Conservation (phyloP, 768 basidiomycete species). For the Hortiboletus flavorubellus region DNA sequence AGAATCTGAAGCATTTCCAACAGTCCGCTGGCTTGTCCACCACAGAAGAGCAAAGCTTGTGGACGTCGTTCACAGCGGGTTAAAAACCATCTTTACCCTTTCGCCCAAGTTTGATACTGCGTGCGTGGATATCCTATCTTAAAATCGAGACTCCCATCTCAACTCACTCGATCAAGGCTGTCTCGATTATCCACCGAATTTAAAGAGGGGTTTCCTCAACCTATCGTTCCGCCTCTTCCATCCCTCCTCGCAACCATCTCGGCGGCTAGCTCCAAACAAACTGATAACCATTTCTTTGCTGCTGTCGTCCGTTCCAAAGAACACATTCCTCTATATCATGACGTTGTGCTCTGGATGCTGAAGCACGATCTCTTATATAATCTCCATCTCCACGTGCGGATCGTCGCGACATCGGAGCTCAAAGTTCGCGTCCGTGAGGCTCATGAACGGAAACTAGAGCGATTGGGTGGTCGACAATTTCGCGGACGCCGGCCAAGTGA, state of each 20-base stretch:
- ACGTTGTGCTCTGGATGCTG: slow-evolving; percentile 89
- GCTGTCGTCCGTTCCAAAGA: slow-evolving; percentile 71
- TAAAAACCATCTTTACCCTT: slow-evolving; percentile 81
- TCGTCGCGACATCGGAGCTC: slow-evolving; percentile 73
- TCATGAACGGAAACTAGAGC: slow-evolving; percentile 38
- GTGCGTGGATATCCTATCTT: slow-evolving; percentile 39
- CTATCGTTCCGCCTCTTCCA: slow-evolving; percentile 66
- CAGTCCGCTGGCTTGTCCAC: slow-evolving; percentile 90
- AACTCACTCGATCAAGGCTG: slow-evolving; percentile 1
- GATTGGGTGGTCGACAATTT: slow-evolving; percentile 8
- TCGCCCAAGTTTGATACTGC: slow-evolving; percentile 59
- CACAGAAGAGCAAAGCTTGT: slow-evolving; percentile 88
- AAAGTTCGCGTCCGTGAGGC: slow-evolving; percentile 63
- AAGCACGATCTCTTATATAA: slow-evolving; percentile 82
- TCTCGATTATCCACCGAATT: slow-evolving; percentile 58
- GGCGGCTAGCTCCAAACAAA: slow-evolving; percentile 57
- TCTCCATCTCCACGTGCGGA: slow-evolving; percentile 79
- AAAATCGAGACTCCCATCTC: neutral
- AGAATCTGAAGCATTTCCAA: slow-evolving; percentile 78
- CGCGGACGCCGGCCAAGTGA: slow-evolving; percentile 23
- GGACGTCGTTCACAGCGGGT: slow-evolving; percentile 72
- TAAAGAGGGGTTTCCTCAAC: slow-evolving; percentile 52
- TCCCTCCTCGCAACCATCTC: slow-evolving; percentile 75
- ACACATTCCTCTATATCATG: slow-evolving; percentile 64
- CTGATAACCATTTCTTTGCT: slow-evolving; percentile 74